These are phyloP conservation scores for Hypoxylon subgilvum DNA, from an alignment of 495 filamentous ascomycete genomes.

Conservation along the genomic window DNA sequence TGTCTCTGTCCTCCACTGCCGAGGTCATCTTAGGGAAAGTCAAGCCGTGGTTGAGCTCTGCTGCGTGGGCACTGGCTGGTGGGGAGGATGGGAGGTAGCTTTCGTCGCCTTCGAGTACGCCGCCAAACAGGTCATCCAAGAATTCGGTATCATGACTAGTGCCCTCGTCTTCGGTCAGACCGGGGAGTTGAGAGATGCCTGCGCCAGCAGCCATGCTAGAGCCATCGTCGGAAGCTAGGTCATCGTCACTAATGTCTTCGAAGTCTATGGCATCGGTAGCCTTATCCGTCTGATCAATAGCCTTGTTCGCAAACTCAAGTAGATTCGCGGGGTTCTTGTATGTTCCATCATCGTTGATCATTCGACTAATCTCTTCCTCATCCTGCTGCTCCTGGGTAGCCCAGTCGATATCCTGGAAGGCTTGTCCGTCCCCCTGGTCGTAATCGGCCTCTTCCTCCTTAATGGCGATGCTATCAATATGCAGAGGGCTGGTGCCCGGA, in stretches of 20 bases:
- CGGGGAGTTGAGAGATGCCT: constrained; percentile 49
- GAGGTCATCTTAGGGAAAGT: constrained; percentile 12
- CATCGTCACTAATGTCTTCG: constrained; percentile 76
- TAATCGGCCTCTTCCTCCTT: constrained; percentile 39
- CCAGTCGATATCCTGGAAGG: constrained; percentile 38
- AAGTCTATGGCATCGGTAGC: constrained; percentile 69
- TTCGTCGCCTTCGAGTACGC: constrained; percentile 43
- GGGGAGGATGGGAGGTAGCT: constrained; percentile 45
- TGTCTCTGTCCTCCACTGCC: constrained; percentile 7
- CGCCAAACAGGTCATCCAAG: constrained; percentile 58
- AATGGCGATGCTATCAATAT: constrained; percentile 27
- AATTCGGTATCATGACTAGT: constrained; percentile 52
- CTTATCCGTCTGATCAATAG: constrained; percentile 31
- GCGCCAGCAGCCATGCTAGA: constrained; percentile 46
- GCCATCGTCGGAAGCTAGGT: constrained; percentile 53
- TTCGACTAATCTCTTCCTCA: constrained; percentile 33
- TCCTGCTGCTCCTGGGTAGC: constrained; percentile 39
- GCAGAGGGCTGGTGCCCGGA: constrained; percentile 8
- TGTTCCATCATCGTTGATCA: constrained; percentile 26
- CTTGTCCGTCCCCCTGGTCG: constrained; percentile 20
- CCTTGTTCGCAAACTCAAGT: constrained; percentile 15
- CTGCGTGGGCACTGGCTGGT: constrained; percentile 36
- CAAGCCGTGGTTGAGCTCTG: constrained; percentile 14
- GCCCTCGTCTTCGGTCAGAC: constrained; percentile 55
- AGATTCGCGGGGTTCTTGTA: constrained; percentile 16